Evolutionary conservation across 73 alveolate genomes (phyloP).

Genomic region (Stentor coeruleus): DNA sequence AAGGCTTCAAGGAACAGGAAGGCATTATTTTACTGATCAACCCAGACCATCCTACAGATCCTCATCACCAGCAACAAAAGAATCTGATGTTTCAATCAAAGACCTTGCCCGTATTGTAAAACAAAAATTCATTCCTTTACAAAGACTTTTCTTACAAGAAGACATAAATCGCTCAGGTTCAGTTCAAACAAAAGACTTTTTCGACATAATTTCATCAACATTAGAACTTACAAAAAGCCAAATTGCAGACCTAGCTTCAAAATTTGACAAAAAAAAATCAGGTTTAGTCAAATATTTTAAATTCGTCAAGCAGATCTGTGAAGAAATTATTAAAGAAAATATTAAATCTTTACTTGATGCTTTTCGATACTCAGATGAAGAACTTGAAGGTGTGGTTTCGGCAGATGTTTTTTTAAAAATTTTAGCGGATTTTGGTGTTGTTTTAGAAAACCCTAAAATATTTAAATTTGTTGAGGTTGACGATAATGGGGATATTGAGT

Average conservation of each 20-base stretch:
- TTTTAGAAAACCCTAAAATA: background rate
- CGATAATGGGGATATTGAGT: background rate
- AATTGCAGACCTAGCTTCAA: background rate
- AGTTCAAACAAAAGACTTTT: background rate
- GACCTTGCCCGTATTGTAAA: background rate
- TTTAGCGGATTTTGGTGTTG: background rate
- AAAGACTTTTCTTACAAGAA: background rate
- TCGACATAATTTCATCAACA: background rate
- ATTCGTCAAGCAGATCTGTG: background rate
- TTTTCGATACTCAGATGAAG: background rate
- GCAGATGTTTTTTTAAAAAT: background rate
- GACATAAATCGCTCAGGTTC: background rate
- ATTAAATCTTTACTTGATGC: background rate
- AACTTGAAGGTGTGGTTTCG: background rate
- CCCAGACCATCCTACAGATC: background rate
- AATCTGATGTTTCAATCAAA: background rate
- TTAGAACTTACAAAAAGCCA: background rate
- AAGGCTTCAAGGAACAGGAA: background rate
- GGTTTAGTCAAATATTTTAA: background rate
- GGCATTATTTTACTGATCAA: constrained; percentile 1
- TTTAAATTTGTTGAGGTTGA: background rate
- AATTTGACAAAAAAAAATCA: background rate
- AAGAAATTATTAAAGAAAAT: background rate
- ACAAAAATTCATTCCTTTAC: background rate
- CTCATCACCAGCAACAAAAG: background rate